A percentile compares a stretch with the other conserved stretches of the same genome.
Conservation (phyloP, 78 protist species). For the Tieghemostelium lacteum region DNA sequence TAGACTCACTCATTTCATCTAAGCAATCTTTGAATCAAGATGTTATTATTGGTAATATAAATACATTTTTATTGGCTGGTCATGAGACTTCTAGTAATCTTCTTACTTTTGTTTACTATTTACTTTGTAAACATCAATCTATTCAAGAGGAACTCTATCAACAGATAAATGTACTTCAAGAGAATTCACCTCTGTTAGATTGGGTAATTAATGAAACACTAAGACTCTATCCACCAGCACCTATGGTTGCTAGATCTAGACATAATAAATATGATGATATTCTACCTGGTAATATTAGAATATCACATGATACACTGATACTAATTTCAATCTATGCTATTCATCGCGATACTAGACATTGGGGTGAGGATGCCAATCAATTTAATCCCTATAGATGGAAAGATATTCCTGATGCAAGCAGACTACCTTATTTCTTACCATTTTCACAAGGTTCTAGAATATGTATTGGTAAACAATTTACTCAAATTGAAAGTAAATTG, state of each 20-base stretch:
- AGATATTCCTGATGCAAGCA: neutral
- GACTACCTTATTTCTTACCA: constrained; percentile 12
- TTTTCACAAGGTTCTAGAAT: constrained; percentile 54
- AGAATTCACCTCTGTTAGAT: constrained; percentile 17
- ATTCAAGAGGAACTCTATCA: constrained; percentile 42
- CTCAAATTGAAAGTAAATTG: constrained; percentile 21
- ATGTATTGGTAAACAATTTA: constrained; percentile 52
- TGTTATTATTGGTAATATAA: constrained; percentile 57
- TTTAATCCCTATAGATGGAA: constrained; percentile 50
- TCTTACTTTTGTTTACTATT: constrained; percentile 37
- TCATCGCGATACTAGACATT: constrained; percentile 25
- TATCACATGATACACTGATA: constrained; percentile 18
- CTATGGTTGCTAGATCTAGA: constrained; percentile 57
- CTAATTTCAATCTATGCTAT: constrained; percentile 58
- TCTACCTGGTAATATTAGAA: neutral
- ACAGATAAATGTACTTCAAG: too few relatives aligned
- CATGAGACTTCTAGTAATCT: constrained; percentile 70
- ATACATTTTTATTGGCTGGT: constrained; percentile 67
- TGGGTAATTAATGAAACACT: constrained; percentile 57
- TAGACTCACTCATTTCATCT: constrained; percentile 15
- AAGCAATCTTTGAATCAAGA: too few relatives aligned
- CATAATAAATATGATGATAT: neutral
- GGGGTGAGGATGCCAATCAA: constrained; percentile 15
- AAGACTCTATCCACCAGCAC: constrained; percentile 70
- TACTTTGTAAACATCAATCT: constrained; percentile 26